phyloP scores from a whole-genome alignment of 306 rosid genomes.

The Cajanus cajan region DNA sequence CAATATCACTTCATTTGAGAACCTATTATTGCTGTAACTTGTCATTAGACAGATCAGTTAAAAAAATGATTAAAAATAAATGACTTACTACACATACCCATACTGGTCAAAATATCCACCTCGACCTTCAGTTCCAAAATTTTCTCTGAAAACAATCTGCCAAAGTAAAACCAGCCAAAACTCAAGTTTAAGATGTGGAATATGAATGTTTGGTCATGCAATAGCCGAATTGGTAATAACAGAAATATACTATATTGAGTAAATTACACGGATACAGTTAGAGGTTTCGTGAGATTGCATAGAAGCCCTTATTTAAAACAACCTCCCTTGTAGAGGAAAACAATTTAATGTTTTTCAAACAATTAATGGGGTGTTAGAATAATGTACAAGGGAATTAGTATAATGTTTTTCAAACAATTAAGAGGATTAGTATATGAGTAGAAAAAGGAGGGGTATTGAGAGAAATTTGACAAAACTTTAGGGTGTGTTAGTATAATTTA shows the following conservation, averaged over 20 bases:
- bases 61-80: neutral
- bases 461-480: no score
- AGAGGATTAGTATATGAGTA: no score
- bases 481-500: no score
- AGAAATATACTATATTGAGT: neutral
- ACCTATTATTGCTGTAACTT: constrained; percentile 12
- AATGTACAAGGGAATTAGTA: no score
- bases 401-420: no score
- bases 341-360: no score
- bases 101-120: constrained; percentile 98
- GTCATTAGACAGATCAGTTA: neutral
- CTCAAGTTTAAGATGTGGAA: constrained; percentile 12
- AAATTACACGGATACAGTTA: no score
- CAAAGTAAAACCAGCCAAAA: constrained; percentile 25
- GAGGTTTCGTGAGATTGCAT: no score
- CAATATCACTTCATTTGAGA: constrained; percentile 11
- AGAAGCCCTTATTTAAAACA: no score
- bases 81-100: constrained; percentile 56
- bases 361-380: no score
- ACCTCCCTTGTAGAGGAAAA: no score
- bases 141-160: constrained; percentile 97
- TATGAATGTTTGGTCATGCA: constrained; percentile 20
- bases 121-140: constrained; percentile 98
- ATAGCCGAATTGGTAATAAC: neutral
- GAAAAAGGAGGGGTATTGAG: no score